Percentiles rank a stretch among this genome's conserved stretches.
phyloP scores from a whole-genome alignment of 2,329 filamentous ascomycete species.

The Stagonosporopsis cucurbitacearum region DNA sequence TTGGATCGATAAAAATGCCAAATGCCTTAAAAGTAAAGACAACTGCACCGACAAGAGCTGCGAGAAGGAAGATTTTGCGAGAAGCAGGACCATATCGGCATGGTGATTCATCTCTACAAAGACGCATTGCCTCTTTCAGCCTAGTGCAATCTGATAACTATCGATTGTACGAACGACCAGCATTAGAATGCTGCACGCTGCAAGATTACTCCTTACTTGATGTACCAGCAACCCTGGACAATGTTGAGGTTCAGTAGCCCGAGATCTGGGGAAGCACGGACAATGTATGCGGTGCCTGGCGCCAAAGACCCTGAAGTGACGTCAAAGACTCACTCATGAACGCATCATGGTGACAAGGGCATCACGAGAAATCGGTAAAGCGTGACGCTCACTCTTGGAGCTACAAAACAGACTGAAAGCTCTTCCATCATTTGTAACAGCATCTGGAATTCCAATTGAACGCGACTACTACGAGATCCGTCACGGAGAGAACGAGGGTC shows the following conservation, averaged over 20 bases:
- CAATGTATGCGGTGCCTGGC: constrained; percentile 8
- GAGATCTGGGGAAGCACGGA: not conserved
- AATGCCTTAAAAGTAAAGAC: no score
- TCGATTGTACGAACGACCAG: not conserved
- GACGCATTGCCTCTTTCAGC: not conserved
- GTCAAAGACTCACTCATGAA: constrained; percentile 17
- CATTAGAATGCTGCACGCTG: not conserved
- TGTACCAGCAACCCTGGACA: not conserved
- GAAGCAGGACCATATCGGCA: no score
- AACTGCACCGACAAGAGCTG: no score
- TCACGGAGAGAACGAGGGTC: not conserved
- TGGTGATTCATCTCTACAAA: no score
- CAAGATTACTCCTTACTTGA: not conserved
- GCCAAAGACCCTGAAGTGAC: constrained; percentile 12
- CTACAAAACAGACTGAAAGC: not conserved
- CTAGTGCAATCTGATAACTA: not conserved
- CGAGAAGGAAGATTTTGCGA: no score
- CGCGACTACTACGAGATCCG: not conserved
- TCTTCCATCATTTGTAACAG: not conserved
- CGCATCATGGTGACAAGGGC: constrained; percentile 17
- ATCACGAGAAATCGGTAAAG: constrained; percentile 13
- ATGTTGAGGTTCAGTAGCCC: constrained; percentile 2
- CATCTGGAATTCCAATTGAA: not conserved
- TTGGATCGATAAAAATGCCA: no score
- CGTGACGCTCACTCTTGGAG: not conserved